Percentiles rank a stretch among this genome's conserved stretches.
phyloP scores from a whole-genome alignment of 768 basidiomycete species.

The Tricholoma terreum region DNA sequence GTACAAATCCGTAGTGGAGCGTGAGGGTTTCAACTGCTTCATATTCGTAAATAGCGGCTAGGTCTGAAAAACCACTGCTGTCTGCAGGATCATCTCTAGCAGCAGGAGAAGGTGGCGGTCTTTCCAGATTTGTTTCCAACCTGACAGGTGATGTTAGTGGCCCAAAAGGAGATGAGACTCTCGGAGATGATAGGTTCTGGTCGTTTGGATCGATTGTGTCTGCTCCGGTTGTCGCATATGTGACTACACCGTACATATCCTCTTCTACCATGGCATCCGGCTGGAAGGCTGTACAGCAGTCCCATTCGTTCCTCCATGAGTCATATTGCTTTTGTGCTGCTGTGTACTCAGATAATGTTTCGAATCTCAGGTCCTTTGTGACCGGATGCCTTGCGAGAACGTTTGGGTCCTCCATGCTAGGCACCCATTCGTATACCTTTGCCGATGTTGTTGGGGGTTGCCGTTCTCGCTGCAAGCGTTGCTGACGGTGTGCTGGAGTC shows the following conservation, averaged over 20 bases:
- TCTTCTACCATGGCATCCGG: not conserved
- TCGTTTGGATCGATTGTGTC: not conserved
- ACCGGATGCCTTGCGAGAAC: not conserved
- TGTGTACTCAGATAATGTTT: not conserved
- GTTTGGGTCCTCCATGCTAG: not conserved
- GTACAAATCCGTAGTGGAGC: not conserved
- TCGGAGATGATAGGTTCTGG: not conserved
- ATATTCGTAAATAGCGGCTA: not conserved
- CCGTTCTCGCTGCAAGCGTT: not conserved
- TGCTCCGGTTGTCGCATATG: not conserved
- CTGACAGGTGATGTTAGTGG: too few species aligned
- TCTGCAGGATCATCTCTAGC: too few species aligned
- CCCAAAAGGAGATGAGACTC: not conserved
- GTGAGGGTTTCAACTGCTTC: not conserved
- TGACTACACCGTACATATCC: not conserved
- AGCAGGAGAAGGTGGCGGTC: not conserved
- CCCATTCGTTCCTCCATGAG: conserved; percentile 16
- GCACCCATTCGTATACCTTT: conserved; percentile 7
- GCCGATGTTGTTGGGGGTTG: not conserved
- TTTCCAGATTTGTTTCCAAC: not conserved
- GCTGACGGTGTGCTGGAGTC: not conserved
- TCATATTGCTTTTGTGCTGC: conserved; percentile 5
- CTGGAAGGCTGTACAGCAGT: conserved; percentile 13
- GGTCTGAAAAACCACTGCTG: not conserved
- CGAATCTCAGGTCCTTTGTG: not conserved